These are phyloP conservation scores for Penicillium longicatenatum DNA, from an alignment of 495 filamentous ascomycete genomes.

Conservation along the genomic window DNA sequence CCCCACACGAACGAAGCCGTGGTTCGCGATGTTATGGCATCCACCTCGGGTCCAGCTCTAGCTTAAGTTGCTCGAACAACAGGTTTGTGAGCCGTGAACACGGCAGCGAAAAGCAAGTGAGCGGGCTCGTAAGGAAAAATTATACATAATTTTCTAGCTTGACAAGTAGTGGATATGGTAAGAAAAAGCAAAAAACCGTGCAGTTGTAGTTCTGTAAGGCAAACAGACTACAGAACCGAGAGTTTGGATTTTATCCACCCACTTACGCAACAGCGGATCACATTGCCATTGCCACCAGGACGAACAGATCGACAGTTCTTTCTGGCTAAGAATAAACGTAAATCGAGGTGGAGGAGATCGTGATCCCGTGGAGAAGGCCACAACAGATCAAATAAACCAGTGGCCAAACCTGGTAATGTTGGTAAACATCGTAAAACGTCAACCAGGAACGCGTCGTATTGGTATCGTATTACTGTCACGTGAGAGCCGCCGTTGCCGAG, in stretches of 20 bases:
- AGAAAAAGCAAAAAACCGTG: neutral
- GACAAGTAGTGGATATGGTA: neutral
- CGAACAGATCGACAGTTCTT: neutral
- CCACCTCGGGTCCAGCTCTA: slow-evolving; percentile 6
- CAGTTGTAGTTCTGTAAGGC: neutral
- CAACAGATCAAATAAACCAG: neutral
- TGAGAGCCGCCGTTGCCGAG: neutral
- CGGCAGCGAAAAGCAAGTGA: neutral
- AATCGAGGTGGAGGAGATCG: slow-evolving; percentile 1
- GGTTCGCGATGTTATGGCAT: neutral
- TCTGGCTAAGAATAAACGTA: neutral
- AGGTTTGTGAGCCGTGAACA: slow-evolving; percentile 1
- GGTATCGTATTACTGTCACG: neutral
- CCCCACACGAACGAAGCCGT: slow-evolving; percentile 5
- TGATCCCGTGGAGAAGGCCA: neutral
- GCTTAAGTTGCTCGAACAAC: slow-evolving; percentile 12
- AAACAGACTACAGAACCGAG: neutral
- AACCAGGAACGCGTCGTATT: neutral
- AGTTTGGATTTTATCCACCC: neutral
- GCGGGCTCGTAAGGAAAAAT: neutral
- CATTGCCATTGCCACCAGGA: slow-evolving; percentile 4
- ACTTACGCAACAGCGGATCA: neutral
- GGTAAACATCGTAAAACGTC: neutral
- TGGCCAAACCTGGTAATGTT: neutral
- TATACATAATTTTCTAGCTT: neutral